Base-by-base conservation (phyloP, 768 basidiomycete genomes). In the Gloeostereum incarnatum region DNA sequence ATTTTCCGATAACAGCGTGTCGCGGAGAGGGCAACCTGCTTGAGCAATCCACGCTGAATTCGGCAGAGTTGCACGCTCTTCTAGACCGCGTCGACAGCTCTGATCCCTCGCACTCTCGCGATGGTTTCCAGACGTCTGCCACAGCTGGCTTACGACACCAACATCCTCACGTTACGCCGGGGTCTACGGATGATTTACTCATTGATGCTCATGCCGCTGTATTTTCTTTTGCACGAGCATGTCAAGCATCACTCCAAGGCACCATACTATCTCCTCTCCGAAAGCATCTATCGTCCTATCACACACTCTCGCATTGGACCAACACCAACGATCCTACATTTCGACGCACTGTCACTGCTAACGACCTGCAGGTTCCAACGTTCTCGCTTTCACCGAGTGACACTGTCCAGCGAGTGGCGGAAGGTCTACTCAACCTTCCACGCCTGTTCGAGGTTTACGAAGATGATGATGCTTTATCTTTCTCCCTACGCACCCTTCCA, bases 311-410 rank as follows among this genome's bases (percentile, higher is more conserved):
- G 0, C 55, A 75, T 16, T 97, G 92, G 89, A 62, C 68, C 19
- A 59, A 70, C 1, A 46, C 65, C 0, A 63, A 63, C 45, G 73
- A 75, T 48, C 62, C 74, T 16, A 74, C 66, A 46, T 54, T 61
- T 5, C 67, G 64, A 10, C 61, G 58, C 5, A 58, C 66, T 16
- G 63, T 66, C 16, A 67, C 62, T 10, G 53, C 68, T 18, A 58
- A 65, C 51, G 77, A 79, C 25, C 63, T 88, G 19, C 69, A 73
- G 23, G 74, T 98, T 5, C 96, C 96, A 2, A 87, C 76, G 5
- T 99, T 99, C 63, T 96, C 92, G 1, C 68, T 97, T 9, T 88
- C 87, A 7, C 93, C 92, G 1, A 94, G 81, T 39, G 87, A 90
- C 38, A 78, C 74, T 3, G 81, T 96, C 44, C 86, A 92, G 43